These are phyloP conservation scores for Aspergillus ochraceoroseus DNA, from an alignment of 2,329 filamentous ascomycete genomes.

Conservation along the genomic window DNA sequence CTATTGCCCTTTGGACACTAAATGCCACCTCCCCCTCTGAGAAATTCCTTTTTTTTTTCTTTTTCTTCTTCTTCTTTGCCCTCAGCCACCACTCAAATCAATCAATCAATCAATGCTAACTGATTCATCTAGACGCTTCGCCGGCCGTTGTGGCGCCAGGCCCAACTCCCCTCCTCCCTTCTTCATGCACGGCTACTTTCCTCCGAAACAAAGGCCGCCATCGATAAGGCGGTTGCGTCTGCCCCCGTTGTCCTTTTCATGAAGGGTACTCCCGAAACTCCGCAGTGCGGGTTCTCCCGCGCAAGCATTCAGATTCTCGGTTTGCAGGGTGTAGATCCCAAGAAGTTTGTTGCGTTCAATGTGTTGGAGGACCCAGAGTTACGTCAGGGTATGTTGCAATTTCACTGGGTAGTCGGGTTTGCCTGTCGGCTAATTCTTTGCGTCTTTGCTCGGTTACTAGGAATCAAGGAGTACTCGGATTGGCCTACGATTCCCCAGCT, in stretches of 20 bases:
- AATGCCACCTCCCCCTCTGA: too few relatives aligned
- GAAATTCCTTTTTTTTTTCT: not conserved
- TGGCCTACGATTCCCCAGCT: slow-evolving; percentile 98
- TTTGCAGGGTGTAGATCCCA: slow-evolving; percentile 87
- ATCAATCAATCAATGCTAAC: not conserved
- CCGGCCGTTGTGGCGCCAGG: slow-evolving; percentile 4
- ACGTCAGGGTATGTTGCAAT: slow-evolving; percentile 60
- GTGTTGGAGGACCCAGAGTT: slow-evolving; percentile 88
- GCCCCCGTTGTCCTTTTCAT: slow-evolving; percentile 96
- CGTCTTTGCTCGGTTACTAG: slow-evolving; percentile 43
- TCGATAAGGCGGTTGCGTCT: slow-evolving; percentile 81
- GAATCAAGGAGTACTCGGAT: slow-evolving; percentile 98
- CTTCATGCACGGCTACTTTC: slow-evolving; percentile 64
- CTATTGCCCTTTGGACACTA: too few relatives aligned
- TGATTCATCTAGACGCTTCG: slow-evolving; percentile 1
- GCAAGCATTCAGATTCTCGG: slow-evolving; percentile 93
- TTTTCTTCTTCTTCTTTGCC: not conserved
- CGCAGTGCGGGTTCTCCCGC: slow-evolving; percentile 94
- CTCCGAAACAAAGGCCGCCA: slow-evolving; percentile 70
- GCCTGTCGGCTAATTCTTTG: not conserved
- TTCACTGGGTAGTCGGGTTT: not conserved
- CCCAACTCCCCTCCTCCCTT: slow-evolving; percentile 19
- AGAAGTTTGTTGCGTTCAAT: slow-evolving; percentile 97
- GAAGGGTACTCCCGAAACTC: slow-evolving; percentile 95
- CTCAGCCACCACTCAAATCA: slow-evolving; percentile 9